A percentile compares a stretch with the other conserved stretches of the same genome.
Evolutionary conservation across 495 filamentous ascomycete species (phyloP).

Genomic region (Neurospora sp.): DNA sequence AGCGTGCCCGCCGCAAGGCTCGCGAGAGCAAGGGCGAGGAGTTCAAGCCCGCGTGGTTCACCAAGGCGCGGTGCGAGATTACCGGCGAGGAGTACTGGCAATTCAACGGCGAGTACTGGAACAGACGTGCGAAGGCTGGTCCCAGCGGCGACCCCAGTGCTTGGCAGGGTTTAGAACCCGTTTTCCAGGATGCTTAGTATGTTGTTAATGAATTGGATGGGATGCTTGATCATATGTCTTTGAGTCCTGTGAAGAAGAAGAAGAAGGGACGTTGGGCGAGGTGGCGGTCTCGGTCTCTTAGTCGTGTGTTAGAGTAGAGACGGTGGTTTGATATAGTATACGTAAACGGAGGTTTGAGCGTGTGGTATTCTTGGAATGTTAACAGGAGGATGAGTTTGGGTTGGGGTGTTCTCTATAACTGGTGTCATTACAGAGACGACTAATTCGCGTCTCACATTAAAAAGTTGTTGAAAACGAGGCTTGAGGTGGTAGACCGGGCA

Average conservation of each 20-base stretch:
- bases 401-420: not conserved
- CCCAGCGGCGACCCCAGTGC: conserved; percentile 28
- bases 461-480: not conserved
- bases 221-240: not conserved
- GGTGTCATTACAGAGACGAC: not conserved
- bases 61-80: conserved; percentile 53
- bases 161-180: conserved; percentile 41
- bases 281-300: not conserved
- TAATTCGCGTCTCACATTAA: not conserved
- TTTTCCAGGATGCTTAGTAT: conserved; percentile 19
- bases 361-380: not conserved
- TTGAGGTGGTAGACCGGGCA: not conserved
- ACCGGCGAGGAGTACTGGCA: conserved; percentile 90
- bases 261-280: not conserved
- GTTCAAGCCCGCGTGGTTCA: conserved; percentile 80
- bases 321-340: not conserved
- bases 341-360: not conserved
- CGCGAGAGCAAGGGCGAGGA: conserved; percentile 69
- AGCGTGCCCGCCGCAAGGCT: conserved; percentile 63
- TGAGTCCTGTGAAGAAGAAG: not conserved
- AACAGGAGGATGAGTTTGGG: not conserved
- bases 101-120: conserved; percentile 84
- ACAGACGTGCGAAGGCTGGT: conserved; percentile 47
- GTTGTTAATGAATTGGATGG: not conserved
- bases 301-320: not conserved